Conservation (phyloP, 371 early-diverging fungal species). For the Lichtheimia corymbifera region DNA sequence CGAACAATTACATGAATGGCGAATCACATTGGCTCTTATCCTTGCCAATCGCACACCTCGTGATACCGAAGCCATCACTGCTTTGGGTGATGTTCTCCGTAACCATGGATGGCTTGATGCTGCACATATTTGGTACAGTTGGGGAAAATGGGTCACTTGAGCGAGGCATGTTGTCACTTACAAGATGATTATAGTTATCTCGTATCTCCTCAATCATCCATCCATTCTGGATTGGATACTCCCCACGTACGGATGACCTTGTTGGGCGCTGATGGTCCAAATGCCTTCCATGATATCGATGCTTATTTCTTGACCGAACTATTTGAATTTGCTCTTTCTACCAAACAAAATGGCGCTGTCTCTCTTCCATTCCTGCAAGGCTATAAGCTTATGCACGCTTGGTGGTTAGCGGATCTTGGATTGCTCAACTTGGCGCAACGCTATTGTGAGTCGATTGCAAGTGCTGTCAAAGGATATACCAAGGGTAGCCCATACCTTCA, state of each 20-base stretch:
- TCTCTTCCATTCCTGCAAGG: conserved; percentile 86
- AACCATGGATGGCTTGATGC: conserved; percentile 64
- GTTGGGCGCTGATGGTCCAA: conserved; percentile 54
- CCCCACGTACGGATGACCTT: conserved; percentile 59
- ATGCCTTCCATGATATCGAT: conserved; percentile 43
- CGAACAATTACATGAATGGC: conserved; percentile 64
- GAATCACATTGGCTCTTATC: conserved; percentile 70
- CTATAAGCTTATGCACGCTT: conserved; percentile 83
- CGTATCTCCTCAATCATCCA: conserved; percentile 57
- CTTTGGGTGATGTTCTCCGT: conserved; percentile 78
- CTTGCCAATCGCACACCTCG: conserved; percentile 84
- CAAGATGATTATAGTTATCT: conserved; percentile 54
- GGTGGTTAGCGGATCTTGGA: conserved; percentile 82
- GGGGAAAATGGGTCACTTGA: conserved; percentile 3
- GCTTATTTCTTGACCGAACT: conserved; percentile 76
- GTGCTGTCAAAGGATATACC: conserved; percentile 68
- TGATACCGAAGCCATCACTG: conserved; percentile 69
- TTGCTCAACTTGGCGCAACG: conserved; percentile 68
- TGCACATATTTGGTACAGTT: conserved; percentile 82
- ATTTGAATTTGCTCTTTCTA: conserved; percentile 75
- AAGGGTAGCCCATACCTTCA: conserved; percentile 82
- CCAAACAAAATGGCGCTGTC: conserved; percentile 44
- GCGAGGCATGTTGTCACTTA: conserved; percentile 9
- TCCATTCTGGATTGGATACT: conserved; percentile 64
- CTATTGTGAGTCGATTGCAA: conserved; percentile 78